Conservation (phyloP, 306 rosid genomes). For the Ammopiptanthus mongolicus region DNA sequence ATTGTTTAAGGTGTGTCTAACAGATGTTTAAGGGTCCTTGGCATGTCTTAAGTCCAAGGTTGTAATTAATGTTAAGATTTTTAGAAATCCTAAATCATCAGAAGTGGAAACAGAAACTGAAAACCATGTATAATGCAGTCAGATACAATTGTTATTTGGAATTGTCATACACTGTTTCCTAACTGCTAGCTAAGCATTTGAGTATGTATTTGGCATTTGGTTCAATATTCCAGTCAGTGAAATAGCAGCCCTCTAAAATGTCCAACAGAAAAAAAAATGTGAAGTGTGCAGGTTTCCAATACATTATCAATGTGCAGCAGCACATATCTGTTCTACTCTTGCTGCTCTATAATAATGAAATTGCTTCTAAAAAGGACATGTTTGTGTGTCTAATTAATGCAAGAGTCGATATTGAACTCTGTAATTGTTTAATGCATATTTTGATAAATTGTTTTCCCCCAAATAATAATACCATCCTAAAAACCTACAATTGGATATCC, state of each 20-base stretch:
- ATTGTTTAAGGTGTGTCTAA: neutral
- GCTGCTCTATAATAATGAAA: neutral
- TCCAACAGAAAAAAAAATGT: neutral
- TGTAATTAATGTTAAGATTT: neutral
- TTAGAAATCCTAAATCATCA: neutral
- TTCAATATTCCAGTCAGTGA: neutral
- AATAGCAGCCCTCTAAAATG: neutral
- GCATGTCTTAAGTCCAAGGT: neutral
- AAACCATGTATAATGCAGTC: neutral
- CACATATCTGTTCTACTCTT: neutral
- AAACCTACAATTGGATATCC: neutral
- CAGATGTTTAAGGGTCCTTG: neutral
- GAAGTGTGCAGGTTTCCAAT: neutral
- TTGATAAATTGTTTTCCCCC: neutral
- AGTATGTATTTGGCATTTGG: neutral
- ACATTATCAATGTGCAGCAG: neutral
- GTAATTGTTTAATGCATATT: neutral
- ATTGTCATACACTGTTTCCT: neutral
- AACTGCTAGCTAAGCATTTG: neutral
- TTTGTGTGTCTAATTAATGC: neutral
- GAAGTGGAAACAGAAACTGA: neutral
- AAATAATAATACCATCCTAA: neutral
- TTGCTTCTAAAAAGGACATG: neutral
- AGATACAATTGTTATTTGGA: neutral
- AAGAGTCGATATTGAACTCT: neutral